These are phyloP conservation scores for Brettanomyces bruxellensis DNA, from an alignment of 805 yeast genomes.

Conservation along the genomic window DNA sequence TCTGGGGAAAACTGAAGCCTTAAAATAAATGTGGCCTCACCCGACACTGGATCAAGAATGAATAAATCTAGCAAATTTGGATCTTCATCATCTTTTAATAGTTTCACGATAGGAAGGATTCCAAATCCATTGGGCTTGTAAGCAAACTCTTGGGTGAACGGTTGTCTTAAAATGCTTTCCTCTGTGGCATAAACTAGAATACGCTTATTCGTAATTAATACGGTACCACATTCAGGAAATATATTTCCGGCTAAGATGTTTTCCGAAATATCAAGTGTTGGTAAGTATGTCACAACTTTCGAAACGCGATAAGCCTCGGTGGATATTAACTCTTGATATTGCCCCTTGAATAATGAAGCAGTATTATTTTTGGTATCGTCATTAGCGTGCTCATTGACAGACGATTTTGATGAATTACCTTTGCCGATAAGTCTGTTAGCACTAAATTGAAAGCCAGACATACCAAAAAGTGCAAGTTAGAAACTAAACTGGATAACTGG, in stretches of 20 bases:
- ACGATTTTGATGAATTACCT: neutral
- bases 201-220: constrained; percentile 34
- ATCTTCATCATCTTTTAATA: constrained; percentile 50
- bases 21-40: constrained; percentile 61
- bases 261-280: constrained; percentile 30
- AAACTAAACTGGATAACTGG: no score
- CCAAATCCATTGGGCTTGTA: constrained; percentile 19
- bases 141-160: constrained; percentile 48
- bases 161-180: constrained; percentile 49
- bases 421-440: constrained; percentile 7
- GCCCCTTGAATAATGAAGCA: neutral
- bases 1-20: constrained; percentile 60
- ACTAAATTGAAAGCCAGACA: constrained; percentile 13
- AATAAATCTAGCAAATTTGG: constrained; percentile 59
- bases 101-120: constrained; percentile 41
- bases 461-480: neutral
- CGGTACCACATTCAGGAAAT: constrained; percentile 14
- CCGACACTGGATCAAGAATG: constrained; percentile 49
- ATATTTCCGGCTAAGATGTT: constrained; percentile 8
- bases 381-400: neutral
- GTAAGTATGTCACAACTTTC: constrained; percentile 22
- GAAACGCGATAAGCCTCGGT: neutral
- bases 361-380: neutral
- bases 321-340: neutral
- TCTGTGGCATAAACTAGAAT: constrained; percentile 59